A percentile compares a stretch with the other conserved stretches of the same genome.
Conservation (phyloP, 345 rosid genomes). For the Populus tremula region DNA sequence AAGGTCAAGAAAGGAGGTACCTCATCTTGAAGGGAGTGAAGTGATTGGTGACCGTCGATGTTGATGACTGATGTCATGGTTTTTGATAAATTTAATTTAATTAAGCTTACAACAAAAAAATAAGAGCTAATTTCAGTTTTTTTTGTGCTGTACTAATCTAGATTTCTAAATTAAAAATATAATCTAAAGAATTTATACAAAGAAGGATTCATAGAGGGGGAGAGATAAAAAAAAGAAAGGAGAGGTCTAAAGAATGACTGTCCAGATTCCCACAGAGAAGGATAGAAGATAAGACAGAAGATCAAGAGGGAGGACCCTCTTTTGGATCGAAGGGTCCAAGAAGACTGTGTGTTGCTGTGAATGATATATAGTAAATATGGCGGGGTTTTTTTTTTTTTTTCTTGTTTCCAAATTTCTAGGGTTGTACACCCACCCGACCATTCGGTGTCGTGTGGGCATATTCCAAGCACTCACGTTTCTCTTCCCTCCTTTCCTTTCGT, state of each 20-base stretch:
- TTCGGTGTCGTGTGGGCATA: neutral
- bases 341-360: neutral
- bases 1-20: conserved; percentile 11
- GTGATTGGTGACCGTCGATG: conserved; percentile 15
- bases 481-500: no score
- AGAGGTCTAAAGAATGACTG: neutral
- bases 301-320: neutral
- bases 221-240: neutral
- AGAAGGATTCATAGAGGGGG: neutral
- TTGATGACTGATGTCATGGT: conserved; percentile 28
- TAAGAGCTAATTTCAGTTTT: no score
- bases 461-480: neutral
- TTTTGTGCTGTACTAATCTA: neutral
- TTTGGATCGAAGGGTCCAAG: neutral
- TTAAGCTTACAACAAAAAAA: neutral
- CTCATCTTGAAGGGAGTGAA: conserved; percentile 31
- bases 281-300: neutral
- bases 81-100: neutral
- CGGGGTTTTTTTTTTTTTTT: neutral
- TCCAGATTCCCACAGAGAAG: neutral
- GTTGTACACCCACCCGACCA: neutral
- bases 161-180: neutral
- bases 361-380: neutral
- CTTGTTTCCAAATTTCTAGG: neutral
- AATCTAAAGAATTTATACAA: neutral